Conservation (phyloP, 2,329 filamentous ascomycete genomes). For the Emericellopsis atlantica region DNA sequence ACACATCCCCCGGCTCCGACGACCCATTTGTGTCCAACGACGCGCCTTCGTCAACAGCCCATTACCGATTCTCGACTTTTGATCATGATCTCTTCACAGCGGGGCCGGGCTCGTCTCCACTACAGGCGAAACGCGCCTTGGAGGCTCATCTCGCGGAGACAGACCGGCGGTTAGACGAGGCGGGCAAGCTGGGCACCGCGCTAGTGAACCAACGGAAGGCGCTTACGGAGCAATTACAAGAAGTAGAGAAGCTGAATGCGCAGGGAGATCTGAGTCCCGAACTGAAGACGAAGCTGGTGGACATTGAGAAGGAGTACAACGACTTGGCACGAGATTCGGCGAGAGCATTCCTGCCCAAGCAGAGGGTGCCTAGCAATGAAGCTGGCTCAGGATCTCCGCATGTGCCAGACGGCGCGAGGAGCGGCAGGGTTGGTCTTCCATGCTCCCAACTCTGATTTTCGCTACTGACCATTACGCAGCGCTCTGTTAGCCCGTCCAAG, state of each 20-base stretch:
- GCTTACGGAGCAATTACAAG: slow-evolving; percentile 66
- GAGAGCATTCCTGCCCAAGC: slow-evolving; percentile 75
- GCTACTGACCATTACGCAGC: slow-evolving; percentile 25
- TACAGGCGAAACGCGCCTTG: slow-evolving; percentile 76
- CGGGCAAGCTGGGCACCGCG: slow-evolving; percentile 76
- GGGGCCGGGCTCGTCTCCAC: slow-evolving; percentile 65
- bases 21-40: slow-evolving; percentile 40
- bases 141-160: slow-evolving; percentile 90
- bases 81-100: slow-evolving; percentile 70
- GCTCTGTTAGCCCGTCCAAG: slow-evolving; percentile 59
- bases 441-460: not conserved
- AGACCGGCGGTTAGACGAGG: slow-evolving; percentile 80
- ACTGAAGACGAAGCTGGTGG: slow-evolving; percentile 67
- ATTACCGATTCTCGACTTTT: slow-evolving; percentile 70
- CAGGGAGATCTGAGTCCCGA: slow-evolving; percentile 74
- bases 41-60: slow-evolving; percentile 18
- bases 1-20: slow-evolving; percentile 9
- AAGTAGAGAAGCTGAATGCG: slow-evolving; percentile 66
- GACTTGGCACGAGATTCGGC: slow-evolving; percentile 85
- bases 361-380: slow-evolving; percentile 63
- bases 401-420: slow-evolving; percentile 33
- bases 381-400: slow-evolving; percentile 37
- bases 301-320: slow-evolving; percentile 90
- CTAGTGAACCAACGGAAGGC: slow-evolving; percentile 80
- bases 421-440: slow-evolving; percentile 33